A percentile compares a stretch with the other conserved stretches of the same genome.
These are phyloP conservation scores for Conticribra guillardii DNA, from an alignment of 108 stramenopile genomes.

Conservation along the genomic window DNA sequence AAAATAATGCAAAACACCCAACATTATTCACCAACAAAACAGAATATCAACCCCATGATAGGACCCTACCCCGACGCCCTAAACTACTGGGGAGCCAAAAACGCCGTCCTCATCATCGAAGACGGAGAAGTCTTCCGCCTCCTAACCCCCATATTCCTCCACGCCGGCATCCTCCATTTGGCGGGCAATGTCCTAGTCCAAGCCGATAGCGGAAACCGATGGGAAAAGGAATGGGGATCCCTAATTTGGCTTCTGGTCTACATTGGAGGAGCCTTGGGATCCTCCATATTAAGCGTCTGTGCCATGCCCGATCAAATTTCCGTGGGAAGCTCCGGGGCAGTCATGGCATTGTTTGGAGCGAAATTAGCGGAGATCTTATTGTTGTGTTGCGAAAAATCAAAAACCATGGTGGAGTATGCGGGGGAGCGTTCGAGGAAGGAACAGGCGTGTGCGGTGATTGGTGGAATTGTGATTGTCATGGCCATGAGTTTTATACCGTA, in stretches of 20 bases:
- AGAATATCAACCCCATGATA: slow-evolving; percentile 79
- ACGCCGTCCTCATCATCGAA: slow-evolving; percentile 77
- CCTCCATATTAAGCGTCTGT: slow-evolving; percentile 58
- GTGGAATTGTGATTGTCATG: slow-evolving; percentile 69
- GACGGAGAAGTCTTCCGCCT: slow-evolving; percentile 78
- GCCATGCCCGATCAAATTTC: slow-evolving; percentile 76
- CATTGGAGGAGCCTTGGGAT: slow-evolving; percentile 64
- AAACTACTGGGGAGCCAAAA: slow-evolving; percentile 89
- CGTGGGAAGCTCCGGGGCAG: slow-evolving; percentile 81
- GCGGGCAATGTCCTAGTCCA: slow-evolving; percentile 77
- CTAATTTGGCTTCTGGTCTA: slow-evolving; percentile 75
- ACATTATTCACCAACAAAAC: neutral
- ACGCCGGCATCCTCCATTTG: slow-evolving; percentile 85
- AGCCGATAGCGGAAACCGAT: slow-evolving; percentile 76
- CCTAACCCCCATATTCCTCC: slow-evolving; percentile 80
- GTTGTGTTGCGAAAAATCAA: slow-evolving; percentile 60
- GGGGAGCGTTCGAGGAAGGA: slow-evolving; percentile 71
- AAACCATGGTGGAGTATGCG: slow-evolving; percentile 56
- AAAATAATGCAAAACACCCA: too few relatives aligned
- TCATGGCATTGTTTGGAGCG: slow-evolving; percentile 89
- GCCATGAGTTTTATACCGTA: slow-evolving; percentile 41
- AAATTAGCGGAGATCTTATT: slow-evolving; percentile 78
- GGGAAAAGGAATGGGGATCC: slow-evolving; percentile 87
- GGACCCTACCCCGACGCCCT: slow-evolving; percentile 86
- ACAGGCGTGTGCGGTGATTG: slow-evolving; percentile 66